These are phyloP conservation scores for Solioccasus polychromus DNA, from an alignment of 768 basidiomycete genomes.

Conservation along the genomic window DNA sequence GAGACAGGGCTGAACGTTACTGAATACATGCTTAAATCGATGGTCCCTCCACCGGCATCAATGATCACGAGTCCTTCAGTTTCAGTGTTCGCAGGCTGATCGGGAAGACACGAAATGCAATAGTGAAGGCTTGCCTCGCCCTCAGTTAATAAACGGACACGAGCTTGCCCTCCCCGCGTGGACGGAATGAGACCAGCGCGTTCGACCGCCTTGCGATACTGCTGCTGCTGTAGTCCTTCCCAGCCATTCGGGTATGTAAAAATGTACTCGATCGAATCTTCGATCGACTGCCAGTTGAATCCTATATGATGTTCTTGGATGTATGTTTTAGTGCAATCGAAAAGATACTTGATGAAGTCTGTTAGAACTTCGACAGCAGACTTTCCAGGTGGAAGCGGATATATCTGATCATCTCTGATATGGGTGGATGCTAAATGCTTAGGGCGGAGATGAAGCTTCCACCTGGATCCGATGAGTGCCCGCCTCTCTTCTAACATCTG, in stretches of 20 bases:
- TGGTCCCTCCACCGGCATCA: slow-evolving; percentile 14
- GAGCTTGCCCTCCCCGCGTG: slow-evolving; percentile 7
- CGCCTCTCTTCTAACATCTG: not conserved
- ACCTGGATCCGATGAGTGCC: slow-evolving; percentile 10
- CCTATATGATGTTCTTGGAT: slow-evolving; percentile 16
- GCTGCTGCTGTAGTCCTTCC: slow-evolving; percentile 24
- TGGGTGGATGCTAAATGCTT: slow-evolving; percentile 13
- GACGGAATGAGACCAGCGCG: slow-evolving; percentile 18
- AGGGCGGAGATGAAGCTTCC: slow-evolving; percentile 25
- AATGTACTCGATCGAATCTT: slow-evolving; percentile 17
- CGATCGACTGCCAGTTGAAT: slow-evolving; percentile 12
- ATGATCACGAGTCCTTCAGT: slow-evolving; percentile 34
- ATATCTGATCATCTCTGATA: slow-evolving; percentile 25
- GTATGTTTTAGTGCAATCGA: slow-evolving; percentile 14
- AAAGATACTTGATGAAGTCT: slow-evolving; percentile 23
- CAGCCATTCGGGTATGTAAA: slow-evolving; percentile 30
- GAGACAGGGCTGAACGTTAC: slow-evolving; percentile 17
- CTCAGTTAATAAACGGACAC: slow-evolving; percentile 22
- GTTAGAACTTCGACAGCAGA: slow-evolving; percentile 16
- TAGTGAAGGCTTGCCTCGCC: slow-evolving; percentile 23
- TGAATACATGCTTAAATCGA: slow-evolving; percentile 37
- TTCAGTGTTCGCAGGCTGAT: not conserved
- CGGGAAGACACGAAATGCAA: slow-evolving; percentile 40
- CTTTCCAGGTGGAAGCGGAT: slow-evolving; percentile 23
- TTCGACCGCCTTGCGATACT: slow-evolving; percentile 18